Percentiles rank a stretch among this genome's conserved stretches.
phyloP scores from a whole-genome alignment of 2,329 filamentous ascomycete species.

The Onygena corvina region DNA sequence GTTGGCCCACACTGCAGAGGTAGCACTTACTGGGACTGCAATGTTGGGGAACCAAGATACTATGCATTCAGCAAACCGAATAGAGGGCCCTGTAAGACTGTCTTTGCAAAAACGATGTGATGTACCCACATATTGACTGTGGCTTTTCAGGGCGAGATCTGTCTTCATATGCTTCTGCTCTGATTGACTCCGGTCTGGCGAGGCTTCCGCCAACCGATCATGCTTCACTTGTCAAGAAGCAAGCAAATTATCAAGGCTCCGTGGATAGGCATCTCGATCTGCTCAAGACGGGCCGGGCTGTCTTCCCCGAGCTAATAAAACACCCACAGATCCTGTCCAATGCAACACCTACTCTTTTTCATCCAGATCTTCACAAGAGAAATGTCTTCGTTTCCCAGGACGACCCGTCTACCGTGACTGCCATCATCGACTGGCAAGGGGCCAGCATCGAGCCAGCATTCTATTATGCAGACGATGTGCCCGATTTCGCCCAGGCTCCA shows the following conservation, averaged over 20 bases:
- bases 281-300: conserved; percentile 21
- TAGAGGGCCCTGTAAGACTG: conserved; percentile 30
- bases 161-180: conserved; percentile 25
- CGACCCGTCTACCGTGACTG: conserved; percentile 23
- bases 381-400: conserved; percentile 35
- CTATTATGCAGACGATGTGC: conserved; percentile 21
- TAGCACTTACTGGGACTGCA: conserved; percentile 16
- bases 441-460: conserved; percentile 17
- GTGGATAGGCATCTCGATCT: conserved; percentile 25
- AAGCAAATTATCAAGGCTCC: conserved; percentile 27
- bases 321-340: conserved; percentile 21
- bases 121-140: conserved; percentile 14
- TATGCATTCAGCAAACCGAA: conserved; percentile 26
- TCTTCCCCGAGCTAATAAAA: conserved; percentile 23
- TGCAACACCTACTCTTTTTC: conserved; percentile 26
- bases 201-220: conserved; percentile 21
- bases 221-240: conserved; percentile 13
- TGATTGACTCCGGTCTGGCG: conserved; percentile 31
- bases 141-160: conserved; percentile 25
- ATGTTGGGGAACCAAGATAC: conserved; percentile 23
- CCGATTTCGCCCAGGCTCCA: conserved; percentile 29
- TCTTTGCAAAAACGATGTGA: conserved; percentile 12
- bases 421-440: conserved; percentile 23
- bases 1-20: conserved; percentile 16
- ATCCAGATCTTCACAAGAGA: conserved; percentile 32